Conservation (phyloP, 1,139 yeast genomes). For the Taphrina communis region DNA sequence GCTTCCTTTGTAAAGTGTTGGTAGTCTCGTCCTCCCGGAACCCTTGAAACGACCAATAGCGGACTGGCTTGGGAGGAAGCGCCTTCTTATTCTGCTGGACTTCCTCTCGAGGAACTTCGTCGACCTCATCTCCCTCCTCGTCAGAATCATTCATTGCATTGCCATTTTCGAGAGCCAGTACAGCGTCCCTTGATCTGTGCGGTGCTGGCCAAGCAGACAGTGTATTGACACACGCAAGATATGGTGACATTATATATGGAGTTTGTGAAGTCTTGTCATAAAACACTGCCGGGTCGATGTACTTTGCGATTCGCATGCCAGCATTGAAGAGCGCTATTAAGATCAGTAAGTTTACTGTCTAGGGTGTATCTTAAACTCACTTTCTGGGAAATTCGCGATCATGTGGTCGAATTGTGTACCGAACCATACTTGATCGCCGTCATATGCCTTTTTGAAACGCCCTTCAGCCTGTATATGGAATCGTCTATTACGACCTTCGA, state of each 20-base stretch:
- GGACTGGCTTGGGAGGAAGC: conserved; percentile 19
- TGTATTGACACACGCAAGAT: conserved; percentile 44
- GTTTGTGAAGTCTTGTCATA: conserved; percentile 39
- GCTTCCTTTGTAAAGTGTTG: conserved; percentile 17
- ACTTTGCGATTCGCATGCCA: conserved; percentile 44
- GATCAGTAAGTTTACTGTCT: neutral
- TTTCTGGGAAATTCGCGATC: conserved; percentile 42
- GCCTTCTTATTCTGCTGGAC: conserved; percentile 20
- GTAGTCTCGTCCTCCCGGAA: conserved; percentile 37
- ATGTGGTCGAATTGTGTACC: conserved; percentile 44
- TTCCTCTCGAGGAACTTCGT: conserved; percentile 33
- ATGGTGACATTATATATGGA: conserved; percentile 44
- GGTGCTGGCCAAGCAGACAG: conserved; percentile 44
- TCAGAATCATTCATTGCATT: conserved; percentile 29
- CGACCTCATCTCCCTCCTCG: conserved; percentile 32
- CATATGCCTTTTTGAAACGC: conserved; percentile 42
- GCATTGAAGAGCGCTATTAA: conserved; percentile 41
- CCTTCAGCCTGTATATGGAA: conserved; percentile 44
- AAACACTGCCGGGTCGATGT: conserved; percentile 43
- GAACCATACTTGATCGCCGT: conserved; percentile 42
- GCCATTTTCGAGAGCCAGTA: conserved; percentile 38
- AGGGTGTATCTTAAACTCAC: conserved; percentile 5
- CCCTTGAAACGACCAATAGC: conserved; percentile 43
- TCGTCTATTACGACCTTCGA: conserved; percentile 42
- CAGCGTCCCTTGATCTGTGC: conserved; percentile 40